A percentile compares a stretch with the other conserved stretches of the same genome.
These are phyloP conservation scores for Fraxinus angustifolia DNA, from an alignment of 305 asterid genomes.

Conservation along the genomic window DNA sequence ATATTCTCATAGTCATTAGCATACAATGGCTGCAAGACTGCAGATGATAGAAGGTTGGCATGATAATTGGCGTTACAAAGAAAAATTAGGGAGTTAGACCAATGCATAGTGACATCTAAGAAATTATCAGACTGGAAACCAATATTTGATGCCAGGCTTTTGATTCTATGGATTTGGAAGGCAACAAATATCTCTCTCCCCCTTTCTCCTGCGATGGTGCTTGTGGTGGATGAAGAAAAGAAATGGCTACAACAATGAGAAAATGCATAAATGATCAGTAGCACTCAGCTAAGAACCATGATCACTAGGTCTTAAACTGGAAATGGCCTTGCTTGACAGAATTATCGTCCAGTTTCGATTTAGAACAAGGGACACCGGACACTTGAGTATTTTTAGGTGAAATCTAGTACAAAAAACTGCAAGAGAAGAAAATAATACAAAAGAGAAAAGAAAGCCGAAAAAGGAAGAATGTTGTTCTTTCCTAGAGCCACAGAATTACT, in stretches of 20 bases:
- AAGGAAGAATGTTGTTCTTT: not conserved
- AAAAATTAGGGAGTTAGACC: not conserved
- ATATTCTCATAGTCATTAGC: not conserved
- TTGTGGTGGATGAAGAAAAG: not conserved
- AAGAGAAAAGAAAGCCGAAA: not conserved
- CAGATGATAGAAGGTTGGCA: not conserved
- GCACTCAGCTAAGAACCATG: not conserved
- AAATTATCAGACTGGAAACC: not conserved
- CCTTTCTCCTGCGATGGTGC: not conserved
- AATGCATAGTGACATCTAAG: not conserved
- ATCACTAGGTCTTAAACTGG: not conserved
- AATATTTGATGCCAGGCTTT: not conserved
- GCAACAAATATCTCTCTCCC: not conserved
- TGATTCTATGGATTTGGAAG: not conserved
- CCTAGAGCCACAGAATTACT: not conserved
- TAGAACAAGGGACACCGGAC: not conserved
- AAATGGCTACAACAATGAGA: not conserved
- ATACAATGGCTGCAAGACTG: not conserved
- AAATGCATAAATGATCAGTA: not conserved
- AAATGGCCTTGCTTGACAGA: not conserved
- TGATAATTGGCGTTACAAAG: not conserved
- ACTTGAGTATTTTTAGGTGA: not conserved
- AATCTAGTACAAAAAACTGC: not conserved
- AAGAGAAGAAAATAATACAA: not conserved
- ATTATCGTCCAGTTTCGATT: not conserved